A percentile compares a stretch with the other conserved stretches of the same genome.
These are phyloP conservation scores for Phytophthora crassamura DNA, from an alignment of 352 stramenopile genomes.

Conservation along the genomic window DNA sequence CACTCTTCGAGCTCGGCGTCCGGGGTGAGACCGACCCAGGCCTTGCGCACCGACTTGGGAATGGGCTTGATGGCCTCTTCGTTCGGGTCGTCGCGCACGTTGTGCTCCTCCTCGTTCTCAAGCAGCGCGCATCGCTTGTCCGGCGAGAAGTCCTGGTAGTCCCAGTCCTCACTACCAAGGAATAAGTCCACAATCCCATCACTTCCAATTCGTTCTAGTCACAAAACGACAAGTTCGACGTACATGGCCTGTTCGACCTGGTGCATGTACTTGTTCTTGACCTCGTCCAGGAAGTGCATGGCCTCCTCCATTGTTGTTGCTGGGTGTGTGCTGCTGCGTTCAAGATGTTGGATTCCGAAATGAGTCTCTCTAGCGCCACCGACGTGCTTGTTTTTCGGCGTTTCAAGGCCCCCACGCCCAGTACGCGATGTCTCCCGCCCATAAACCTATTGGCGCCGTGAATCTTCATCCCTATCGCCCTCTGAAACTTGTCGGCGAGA, in stretches of 20 bases:
- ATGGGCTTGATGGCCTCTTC: constrained; percentile 48
- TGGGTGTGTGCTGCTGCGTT: constrained; percentile 8
- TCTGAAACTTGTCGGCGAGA: constrained; percentile 22
- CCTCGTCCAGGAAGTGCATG: constrained; percentile 55
- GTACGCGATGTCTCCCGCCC: constrained; percentile 13
- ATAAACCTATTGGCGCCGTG: neutral
- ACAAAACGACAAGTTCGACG: constrained; percentile 3
- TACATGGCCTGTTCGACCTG: constrained; percentile 65
- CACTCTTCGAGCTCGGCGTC: constrained; percentile 59
- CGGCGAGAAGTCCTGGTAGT: constrained; percentile 74
- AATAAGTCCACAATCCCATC: neutral
- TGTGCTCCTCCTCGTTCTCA: constrained; percentile 53
- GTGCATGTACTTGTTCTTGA: constrained; percentile 71
- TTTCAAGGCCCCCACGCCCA: constrained; percentile 10
- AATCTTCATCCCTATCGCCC: constrained; percentile 6
- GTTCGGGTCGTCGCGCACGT: constrained; percentile 42
- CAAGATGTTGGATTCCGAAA: constrained; percentile 27
- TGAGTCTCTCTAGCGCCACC: neutral
- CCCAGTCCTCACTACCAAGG: constrained; percentile 63
- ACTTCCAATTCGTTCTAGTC: neutral
- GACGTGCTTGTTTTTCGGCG: neutral
- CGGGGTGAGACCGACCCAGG: constrained; percentile 55
- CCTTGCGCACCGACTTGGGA: constrained; percentile 27
- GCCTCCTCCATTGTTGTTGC: constrained; percentile 39
- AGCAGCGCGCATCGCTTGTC: constrained; percentile 70